Percentiles rank a stretch among this genome's conserved stretches.
Conservation (phyloP, 2,329 filamentous ascomycete species). For the Madurella mycetomatis region DNA sequence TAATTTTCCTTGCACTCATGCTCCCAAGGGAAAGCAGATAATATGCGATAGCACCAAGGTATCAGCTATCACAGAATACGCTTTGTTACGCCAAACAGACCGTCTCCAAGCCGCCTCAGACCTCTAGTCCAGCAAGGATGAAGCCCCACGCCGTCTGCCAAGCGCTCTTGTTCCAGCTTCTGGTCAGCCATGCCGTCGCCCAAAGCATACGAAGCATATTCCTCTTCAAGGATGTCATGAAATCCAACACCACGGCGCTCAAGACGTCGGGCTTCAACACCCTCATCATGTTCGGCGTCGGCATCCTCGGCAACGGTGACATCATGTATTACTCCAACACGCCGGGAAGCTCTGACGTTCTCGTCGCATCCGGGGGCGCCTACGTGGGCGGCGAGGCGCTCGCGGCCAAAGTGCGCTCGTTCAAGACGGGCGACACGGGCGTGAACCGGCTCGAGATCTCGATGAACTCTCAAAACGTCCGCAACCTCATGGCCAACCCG, state of each 20-base stretch:
- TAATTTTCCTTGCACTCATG: too few species aligned
- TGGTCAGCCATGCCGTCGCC: not conserved
- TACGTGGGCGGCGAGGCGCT: slow-evolving; percentile 48
- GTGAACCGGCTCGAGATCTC: slow-evolving; percentile 40
- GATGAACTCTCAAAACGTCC: slow-evolving; percentile 41
- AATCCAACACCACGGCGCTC: slow-evolving; percentile 39
- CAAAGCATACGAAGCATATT: slow-evolving; percentile 28
- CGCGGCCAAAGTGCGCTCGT: slow-evolving; percentile 41
- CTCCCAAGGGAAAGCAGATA: too few species aligned
- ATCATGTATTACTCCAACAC: slow-evolving; percentile 45
- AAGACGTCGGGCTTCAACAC: slow-evolving; percentile 41
- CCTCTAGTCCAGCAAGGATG: not conserved
- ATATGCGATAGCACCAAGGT: too few species aligned
- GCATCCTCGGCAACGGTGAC: slow-evolving; percentile 38
- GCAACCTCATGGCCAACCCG: slow-evolving; percentile 34
- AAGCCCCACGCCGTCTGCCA: not conserved
- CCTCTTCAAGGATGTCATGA: slow-evolving; percentile 42
- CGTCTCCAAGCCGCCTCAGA: not conserved
- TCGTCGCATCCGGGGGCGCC: slow-evolving; percentile 36
- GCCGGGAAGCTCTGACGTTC: slow-evolving; percentile 33
- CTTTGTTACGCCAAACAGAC: too few species aligned
- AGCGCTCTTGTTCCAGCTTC: not conserved
- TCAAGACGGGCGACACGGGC: slow-evolving; percentile 35
- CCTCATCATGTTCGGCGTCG: slow-evolving; percentile 42
- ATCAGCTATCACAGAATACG: too few species aligned